Conservation (phyloP, 306 rosid genomes). For the Herpetospermum pedunculosum region DNA sequence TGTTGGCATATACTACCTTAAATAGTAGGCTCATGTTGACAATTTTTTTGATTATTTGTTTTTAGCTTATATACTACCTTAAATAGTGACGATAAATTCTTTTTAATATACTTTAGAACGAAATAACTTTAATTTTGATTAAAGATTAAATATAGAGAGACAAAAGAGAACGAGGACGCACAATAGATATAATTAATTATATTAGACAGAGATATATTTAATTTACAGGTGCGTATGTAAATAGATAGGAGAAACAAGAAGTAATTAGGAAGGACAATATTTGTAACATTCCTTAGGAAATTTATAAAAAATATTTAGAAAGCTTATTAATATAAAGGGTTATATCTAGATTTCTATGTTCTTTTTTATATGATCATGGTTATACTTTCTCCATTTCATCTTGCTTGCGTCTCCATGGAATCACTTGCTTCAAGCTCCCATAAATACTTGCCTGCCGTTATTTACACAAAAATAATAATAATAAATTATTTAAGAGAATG, state of each 20-base stretch:
- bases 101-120: too few relatives aligned
- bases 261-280: not conserved
- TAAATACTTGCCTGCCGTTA: conserved; percentile 34
- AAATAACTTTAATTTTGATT: too few relatives aligned
- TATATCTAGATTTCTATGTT: not conserved
- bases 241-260: not conserved
- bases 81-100: too few relatives aligned
- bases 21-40: too few relatives aligned
- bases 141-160: too few relatives aligned
- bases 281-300: not conserved
- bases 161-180: too few relatives aligned
- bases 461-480: conserved; percentile 1
- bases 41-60: too few relatives aligned
- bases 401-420: conserved; percentile 2
- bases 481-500: not conserved
- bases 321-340: not conserved
- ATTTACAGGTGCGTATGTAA: not conserved
- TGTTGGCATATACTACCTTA: too few relatives aligned
- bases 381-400: not conserved
- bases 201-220: not conserved
- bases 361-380: not conserved
- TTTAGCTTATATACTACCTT: too few relatives aligned
- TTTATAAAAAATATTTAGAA: not conserved
- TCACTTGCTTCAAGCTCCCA: conserved; percentile 8
- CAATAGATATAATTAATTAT: too few relatives aligned